These are phyloP conservation scores for Carex parvula DNA, from an alignment of 176 grass and related monocot genomes.

Conservation along the genomic window DNA sequence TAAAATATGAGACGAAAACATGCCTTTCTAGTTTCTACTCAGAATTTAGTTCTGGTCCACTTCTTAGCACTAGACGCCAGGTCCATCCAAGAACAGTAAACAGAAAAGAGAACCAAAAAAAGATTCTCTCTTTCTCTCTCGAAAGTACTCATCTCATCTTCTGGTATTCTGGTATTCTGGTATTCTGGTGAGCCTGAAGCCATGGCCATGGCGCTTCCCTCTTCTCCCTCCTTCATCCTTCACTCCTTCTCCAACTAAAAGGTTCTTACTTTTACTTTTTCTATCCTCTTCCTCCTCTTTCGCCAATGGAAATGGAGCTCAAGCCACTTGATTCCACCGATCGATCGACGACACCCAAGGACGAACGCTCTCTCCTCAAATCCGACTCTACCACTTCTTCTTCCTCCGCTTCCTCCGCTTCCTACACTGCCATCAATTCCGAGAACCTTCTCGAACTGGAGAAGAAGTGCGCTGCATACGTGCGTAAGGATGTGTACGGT, in stretches of 20 bases:
- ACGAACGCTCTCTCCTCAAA: slow-evolving; percentile 17
- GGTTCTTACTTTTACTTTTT: slow-evolving; percentile 10
- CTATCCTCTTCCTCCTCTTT: neutral
- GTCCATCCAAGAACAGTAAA: too few relatives aligned
- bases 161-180: too few relatives aligned
- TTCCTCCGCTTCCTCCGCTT: neutral
- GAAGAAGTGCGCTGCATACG: slow-evolving; percentile 68
- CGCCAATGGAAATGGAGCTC: slow-evolving; percentile 14
- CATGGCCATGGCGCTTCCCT: neutral
- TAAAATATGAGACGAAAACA: too few relatives aligned
- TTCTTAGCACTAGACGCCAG: too few relatives aligned
- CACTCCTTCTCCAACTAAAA: neutral
- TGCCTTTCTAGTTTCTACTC: too few relatives aligned
- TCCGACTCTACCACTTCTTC: slow-evolving; percentile 41
- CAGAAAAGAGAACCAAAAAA: too few relatives aligned
- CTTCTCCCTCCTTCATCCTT: neutral
- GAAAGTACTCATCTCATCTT: too few relatives aligned
- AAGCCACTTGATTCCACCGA: slow-evolving; percentile 14
- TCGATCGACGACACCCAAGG: slow-evolving; percentile 7
- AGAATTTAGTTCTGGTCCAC: too few relatives aligned
- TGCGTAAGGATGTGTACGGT: slow-evolving; percentile 59
- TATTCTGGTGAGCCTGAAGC: too few relatives aligned
- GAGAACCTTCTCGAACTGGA: slow-evolving; percentile 57
- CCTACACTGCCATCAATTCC: neutral
- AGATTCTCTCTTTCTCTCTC: too few relatives aligned